Conservation (phyloP, 345 rosid species). For the Crucihimalaya himalaica region DNA sequence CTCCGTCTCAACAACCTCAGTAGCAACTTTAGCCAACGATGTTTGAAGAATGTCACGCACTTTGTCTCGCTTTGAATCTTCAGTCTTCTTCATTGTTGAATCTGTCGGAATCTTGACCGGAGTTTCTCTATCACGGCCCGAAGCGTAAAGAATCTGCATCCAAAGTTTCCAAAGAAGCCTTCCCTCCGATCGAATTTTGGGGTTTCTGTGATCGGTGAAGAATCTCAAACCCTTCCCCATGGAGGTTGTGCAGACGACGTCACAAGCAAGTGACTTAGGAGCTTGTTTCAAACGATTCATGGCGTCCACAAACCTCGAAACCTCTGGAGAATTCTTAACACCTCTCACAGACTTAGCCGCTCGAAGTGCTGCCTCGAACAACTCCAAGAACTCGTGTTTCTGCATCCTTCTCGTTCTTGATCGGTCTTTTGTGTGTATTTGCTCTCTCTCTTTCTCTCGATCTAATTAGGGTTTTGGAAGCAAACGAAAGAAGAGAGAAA, state of each 20-base stretch:
- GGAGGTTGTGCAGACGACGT: background rate
- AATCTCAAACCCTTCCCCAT: background rate
- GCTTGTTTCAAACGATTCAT: constrained; percentile 6
- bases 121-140: background rate
- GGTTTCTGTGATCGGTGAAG: constrained; percentile 14
- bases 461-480: background rate
- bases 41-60: constrained; percentile 30
- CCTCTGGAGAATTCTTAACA: background rate
- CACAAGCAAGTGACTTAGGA: constrained; percentile 16
- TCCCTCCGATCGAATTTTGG: constrained; percentile 3
- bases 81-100: background rate
- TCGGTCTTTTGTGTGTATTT: background rate
- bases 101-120: background rate
- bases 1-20: background rate
- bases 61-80: constrained; percentile 26
- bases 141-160: constrained; percentile 17
- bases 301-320: constrained; percentile 8
- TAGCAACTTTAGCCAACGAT: constrained; percentile 19
- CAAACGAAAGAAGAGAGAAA: background rate
- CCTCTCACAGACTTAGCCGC: constrained; percentile 22
- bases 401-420: constrained; percentile 1
- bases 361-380: background rate
- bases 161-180: constrained; percentile 11
- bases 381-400: constrained; percentile 5
- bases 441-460: background rate